A percentile compares a stretch with the other conserved stretches of the same genome.
phyloP scores from a whole-genome alignment of 2,329 filamentous ascomycete genomes.

The Aschersonia sp. region DNA sequence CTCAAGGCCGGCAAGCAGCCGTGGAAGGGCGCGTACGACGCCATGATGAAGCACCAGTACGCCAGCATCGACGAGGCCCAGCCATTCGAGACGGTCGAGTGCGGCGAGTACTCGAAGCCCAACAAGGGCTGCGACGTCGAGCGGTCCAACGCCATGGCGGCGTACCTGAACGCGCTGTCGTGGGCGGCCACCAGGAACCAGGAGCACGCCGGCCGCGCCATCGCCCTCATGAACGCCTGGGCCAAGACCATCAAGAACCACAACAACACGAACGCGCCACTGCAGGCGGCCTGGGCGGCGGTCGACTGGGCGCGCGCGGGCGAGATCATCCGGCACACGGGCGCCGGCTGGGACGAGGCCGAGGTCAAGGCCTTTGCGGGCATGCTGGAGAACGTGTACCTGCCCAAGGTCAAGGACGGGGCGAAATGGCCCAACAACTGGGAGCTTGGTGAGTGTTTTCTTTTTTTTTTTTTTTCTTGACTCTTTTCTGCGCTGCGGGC shows the following conservation, averaged over 20 bases:
- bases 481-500: too few relatives aligned
- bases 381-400: conserved; percentile 11
- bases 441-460: conserved; percentile 9
- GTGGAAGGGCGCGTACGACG: neutral
- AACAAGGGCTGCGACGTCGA: conserved; percentile 11
- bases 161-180: conserved; percentile 12
- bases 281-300: conserved; percentile 12
- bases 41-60: neutral
- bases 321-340: conserved; percentile 12
- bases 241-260: conserved; percentile 9
- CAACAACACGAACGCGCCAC: conserved; percentile 10
- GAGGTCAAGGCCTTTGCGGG: conserved; percentile 8
- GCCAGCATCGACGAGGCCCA: neutral
- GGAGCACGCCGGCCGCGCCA: conserved; percentile 10
- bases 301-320: conserved; percentile 11
- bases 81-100: neutral
- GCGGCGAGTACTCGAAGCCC: neutral
- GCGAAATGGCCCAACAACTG: conserved; percentile 9
- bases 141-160: conserved; percentile 11
- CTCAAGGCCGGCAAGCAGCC: neutral
- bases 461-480: neutral
- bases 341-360: conserved; percentile 9
- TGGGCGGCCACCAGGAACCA: conserved; percentile 8
- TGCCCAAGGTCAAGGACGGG: conserved; percentile 9
- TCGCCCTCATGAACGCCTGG: conserved; percentile 13